A percentile compares a stretch with the other conserved stretches of the same genome.
Conservation (phyloP, 257 asterid species). For the Nicotiana sylvestris region DNA sequence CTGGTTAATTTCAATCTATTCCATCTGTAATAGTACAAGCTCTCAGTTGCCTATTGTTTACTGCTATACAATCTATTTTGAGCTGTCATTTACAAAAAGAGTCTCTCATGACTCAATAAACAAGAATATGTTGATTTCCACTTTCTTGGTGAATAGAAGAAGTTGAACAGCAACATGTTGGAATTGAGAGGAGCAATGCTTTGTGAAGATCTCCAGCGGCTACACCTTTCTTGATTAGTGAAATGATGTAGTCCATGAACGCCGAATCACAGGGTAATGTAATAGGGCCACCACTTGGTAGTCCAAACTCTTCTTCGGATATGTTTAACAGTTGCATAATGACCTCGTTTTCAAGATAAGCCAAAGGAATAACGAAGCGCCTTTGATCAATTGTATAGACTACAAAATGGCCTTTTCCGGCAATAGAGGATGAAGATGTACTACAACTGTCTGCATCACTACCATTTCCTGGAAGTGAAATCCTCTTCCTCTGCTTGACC, state of each 20-base stretch:
- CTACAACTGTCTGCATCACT: not conserved
- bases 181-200: not conserved
- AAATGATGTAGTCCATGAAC: not conserved
- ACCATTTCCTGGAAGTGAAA: not conserved
- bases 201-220: not conserved
- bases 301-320: slow-evolving; percentile 25
- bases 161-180: not conserved
- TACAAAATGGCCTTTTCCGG: slow-evolving; percentile 35
- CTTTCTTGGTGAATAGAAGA: not conserved
- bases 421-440: not conserved
- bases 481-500: not conserved
- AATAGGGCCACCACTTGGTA: not conserved
- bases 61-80: not conserved
- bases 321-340: slow-evolving; percentile 22
- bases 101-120: not conserved
- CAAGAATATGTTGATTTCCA: not conserved
- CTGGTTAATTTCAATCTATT: not conserved
- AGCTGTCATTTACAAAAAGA: not conserved
- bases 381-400: slow-evolving; percentile 28
- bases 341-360: slow-evolving; percentile 20
- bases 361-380: slow-evolving; percentile 26
- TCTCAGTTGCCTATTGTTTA: not conserved
- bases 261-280: too few relatives aligned
- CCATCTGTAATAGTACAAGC: not conserved
- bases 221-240: not conserved